Evolutionary conservation across 306 rosid genomes (phyloP).

Genomic region (Luffa aegyptiaca): DNA sequence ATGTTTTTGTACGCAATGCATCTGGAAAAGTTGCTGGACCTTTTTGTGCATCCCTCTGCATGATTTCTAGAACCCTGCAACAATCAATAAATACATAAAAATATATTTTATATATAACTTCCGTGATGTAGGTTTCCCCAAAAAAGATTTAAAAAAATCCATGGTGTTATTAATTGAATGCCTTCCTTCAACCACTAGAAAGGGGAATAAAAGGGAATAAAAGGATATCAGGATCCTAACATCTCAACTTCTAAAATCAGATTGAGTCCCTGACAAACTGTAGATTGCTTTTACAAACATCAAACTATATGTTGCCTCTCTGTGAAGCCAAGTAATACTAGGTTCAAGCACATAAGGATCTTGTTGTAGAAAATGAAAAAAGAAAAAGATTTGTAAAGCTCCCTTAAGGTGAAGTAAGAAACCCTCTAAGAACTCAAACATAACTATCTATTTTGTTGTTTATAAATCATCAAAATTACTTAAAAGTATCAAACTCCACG

Average conservation of each 20-base stretch:
- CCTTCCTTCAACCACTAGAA: background rate
- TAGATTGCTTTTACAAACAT: background rate
- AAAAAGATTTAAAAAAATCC: background rate
- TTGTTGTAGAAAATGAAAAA: background rate
- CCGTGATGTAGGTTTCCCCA: background rate
- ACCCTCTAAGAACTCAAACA: background rate
- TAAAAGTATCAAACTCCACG: background rate
- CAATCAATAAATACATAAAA: background rate
- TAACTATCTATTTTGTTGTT: background rate
- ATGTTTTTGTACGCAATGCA: constrained; percentile 47
- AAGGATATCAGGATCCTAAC: background rate
- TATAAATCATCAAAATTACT: background rate
- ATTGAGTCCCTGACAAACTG: background rate
- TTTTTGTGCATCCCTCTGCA: constrained; percentile 55
- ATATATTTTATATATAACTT: background rate
- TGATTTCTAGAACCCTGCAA: constrained; percentile 67
- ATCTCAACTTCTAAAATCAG: background rate
- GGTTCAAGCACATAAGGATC: background rate
- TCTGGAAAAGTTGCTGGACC: constrained; percentile 68
- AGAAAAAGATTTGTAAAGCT: background rate
- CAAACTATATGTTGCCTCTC: background rate
- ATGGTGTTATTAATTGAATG: background rate
- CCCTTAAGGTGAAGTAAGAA: background rate
- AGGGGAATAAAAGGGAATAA: background rate
- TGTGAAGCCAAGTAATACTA: background rate